Conservation (phyloP, 345 rosid genomes). For the Combretum micranthum region DNA sequence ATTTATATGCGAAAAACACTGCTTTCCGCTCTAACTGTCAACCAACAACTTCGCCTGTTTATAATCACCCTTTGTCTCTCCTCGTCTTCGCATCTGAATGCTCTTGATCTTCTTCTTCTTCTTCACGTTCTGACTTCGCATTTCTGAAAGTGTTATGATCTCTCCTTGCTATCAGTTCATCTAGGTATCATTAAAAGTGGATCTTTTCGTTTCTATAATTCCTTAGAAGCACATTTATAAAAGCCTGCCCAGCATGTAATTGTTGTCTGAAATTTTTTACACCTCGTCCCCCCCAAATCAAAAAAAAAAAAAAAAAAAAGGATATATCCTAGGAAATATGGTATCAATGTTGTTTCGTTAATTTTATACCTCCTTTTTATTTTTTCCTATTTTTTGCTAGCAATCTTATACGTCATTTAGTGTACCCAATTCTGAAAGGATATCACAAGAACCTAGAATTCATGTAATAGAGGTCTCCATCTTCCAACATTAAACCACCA, state of each 20-base stretch:
- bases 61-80: too few relatives aligned
- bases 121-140: too few relatives aligned
- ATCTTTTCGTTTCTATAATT: constrained; percentile 16
- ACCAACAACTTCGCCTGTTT: too few relatives aligned
- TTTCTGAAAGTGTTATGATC: background rate
- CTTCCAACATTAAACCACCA: background rate
- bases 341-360: background rate
- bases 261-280: background rate
- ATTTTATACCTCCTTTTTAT: background rate
- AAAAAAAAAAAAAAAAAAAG: constrained; percentile 14
- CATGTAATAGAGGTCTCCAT: constrained; percentile 39
- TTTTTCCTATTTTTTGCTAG: background rate
- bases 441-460: constrained; percentile 49
- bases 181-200: constrained; percentile 22
- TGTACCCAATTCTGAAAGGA: constrained; percentile 34
- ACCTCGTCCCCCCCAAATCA: background rate
- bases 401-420: background rate
- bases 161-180: background rate
- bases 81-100: too few relatives aligned
- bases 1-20: too few relatives aligned
- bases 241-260: constrained; percentile 49
- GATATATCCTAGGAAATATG: background rate
- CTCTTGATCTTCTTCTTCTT: too few relatives aligned
- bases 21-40: too few relatives aligned
- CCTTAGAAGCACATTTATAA: constrained; percentile 49